A percentile compares a stretch with the other conserved stretches of the same genome.
Evolutionary conservation across 805 yeast species (phyloP).

Genomic region (Wickerhamomyces strasburgensis): DNA sequence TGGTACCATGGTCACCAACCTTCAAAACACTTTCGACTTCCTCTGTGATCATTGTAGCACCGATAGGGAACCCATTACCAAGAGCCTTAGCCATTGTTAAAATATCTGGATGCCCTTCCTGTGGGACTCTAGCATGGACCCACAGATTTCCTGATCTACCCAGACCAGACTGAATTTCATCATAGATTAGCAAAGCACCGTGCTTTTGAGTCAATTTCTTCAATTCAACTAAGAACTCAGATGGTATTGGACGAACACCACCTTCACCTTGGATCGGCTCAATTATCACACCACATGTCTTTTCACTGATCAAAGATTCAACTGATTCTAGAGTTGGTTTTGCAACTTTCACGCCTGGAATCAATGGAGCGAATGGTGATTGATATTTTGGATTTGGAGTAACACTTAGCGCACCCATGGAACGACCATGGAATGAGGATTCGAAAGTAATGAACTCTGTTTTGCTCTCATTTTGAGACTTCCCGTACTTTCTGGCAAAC

Average conservation of each 20-base stretch:
- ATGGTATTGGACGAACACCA: constrained; percentile 69
- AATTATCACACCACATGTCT: constrained; percentile 80
- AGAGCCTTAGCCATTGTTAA: constrained; percentile 92
- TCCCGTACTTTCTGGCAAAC: constrained; percentile 79
- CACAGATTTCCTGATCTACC: constrained; percentile 90
- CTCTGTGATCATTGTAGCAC: constrained; percentile 86
- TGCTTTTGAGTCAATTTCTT: constrained; percentile 62
- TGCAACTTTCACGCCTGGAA: constrained; percentile 83
- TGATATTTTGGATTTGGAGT: constrained; percentile 94
- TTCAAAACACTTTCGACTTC: constrained; percentile 64
- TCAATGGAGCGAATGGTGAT: constrained; percentile 81
- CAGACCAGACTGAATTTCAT: constrained; percentile 95
- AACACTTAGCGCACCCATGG: constrained; percentile 88
- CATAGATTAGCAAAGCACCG: constrained; percentile 77
- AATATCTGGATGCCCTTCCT: constrained; percentile 89
- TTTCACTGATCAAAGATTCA: constrained; percentile 35
- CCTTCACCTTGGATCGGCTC: constrained; percentile 99
- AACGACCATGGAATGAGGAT: constrained; percentile 91
- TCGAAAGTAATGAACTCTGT: constrained; percentile 81
- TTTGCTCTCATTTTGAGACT: constrained; percentile 46
- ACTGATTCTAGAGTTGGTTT: constrained; percentile 58
- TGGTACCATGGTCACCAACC: constrained; percentile 97
- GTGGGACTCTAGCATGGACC: constrained; percentile 80
- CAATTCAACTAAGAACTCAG: constrained; percentile 60
- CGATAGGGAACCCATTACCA: constrained; percentile 95